Base-by-base conservation (phyloP, 2,329 filamentous ascomycete species). In the Herpotrichia juniperi region DNA sequence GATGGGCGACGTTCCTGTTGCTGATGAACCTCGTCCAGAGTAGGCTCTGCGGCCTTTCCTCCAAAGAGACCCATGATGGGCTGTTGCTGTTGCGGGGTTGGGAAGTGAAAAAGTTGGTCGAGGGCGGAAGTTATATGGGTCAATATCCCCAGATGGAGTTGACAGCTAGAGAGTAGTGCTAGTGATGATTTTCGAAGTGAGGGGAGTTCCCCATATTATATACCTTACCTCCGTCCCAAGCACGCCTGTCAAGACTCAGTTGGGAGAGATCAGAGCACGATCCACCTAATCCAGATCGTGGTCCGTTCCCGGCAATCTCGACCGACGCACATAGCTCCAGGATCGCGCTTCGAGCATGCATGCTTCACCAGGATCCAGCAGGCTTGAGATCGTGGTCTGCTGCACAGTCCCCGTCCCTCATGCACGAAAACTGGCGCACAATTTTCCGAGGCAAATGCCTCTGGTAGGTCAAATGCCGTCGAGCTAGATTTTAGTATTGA, bases 1-100 rank as follows among this genome's bases (percentile, higher is more conserved):
- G 72, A 75, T 7, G 70, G 71, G 28, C 70, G 69, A 45, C 71
- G 71, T 30, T 54, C 63, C 47, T 73, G 71, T 46, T 74, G 71
- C 24, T 62, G 55, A 60, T 73, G 71, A 46, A 73, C 58, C 26
- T 73, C 66, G 14, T 71, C 68, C 32, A 73, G 30, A 8, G 65
- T 67, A 34, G 71, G 70, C 62, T 74, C 71, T 45, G 64, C 63
- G 21, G 55, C 59, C 51, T 62, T 61, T 21, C 55, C 57, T 28
- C 63, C 60, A 47, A 72, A 64, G 50, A 64, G 48, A 46, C 53
- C 62, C 62, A 69, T 69, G 50, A 16, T 65, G 53, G 24, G 22
- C 26, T 19, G n/a, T n/a, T 28, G 24, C 24, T 43, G 42, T n/a
- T 22, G 14, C 3, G 30, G 26, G 17, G 22, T 21, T 37, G 11